Conservation (phyloP, 352 stramenopile species). For the Pythium utonaiense region DNA sequence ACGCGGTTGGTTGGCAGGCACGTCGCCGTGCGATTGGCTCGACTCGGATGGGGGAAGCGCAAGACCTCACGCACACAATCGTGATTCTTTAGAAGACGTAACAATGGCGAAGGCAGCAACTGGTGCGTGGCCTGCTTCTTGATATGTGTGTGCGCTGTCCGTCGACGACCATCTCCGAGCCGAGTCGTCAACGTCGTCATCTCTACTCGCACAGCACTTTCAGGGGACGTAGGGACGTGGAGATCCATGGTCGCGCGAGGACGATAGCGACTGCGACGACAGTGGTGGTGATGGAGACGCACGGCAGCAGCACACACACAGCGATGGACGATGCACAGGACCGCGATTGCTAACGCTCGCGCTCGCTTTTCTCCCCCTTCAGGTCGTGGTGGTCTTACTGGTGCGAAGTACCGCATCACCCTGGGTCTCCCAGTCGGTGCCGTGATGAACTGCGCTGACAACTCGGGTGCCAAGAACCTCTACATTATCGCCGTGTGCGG, state of each 20-base stretch:
- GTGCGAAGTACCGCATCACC: slow-evolving; percentile 99
- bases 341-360: neutral
- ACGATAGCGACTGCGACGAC: neutral
- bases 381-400: slow-evolving; percentile 95
- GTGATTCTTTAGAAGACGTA: slow-evolving; percentile 84
- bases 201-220: neutral
- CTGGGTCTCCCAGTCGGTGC: slow-evolving; percentile 98
- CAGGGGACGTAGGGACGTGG: slow-evolving; percentile 1
- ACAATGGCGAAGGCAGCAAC: slow-evolving; percentile 45
- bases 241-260: too few relatives aligned
- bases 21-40: slow-evolving; percentile 32
- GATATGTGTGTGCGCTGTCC: neutral
- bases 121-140: slow-evolving; percentile 5
- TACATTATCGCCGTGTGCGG: slow-evolving; percentile 99
- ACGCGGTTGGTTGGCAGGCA: slow-evolving; percentile 23
- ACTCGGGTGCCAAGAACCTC: slow-evolving; percentile 99
- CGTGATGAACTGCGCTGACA: slow-evolving; percentile 99
- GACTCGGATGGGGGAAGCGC: slow-evolving; percentile 3
- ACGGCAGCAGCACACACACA: too few relatives aligned
- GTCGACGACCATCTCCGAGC: neutral
- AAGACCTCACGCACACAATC: slow-evolving; percentile 35
- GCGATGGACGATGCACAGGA: neutral
- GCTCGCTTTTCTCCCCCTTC: neutral
- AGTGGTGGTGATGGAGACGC: neutral
- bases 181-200: neutral